Base-by-base conservation (phyloP, 495 filamentous ascomycete species). In the Ascobolus immersus region DNA sequence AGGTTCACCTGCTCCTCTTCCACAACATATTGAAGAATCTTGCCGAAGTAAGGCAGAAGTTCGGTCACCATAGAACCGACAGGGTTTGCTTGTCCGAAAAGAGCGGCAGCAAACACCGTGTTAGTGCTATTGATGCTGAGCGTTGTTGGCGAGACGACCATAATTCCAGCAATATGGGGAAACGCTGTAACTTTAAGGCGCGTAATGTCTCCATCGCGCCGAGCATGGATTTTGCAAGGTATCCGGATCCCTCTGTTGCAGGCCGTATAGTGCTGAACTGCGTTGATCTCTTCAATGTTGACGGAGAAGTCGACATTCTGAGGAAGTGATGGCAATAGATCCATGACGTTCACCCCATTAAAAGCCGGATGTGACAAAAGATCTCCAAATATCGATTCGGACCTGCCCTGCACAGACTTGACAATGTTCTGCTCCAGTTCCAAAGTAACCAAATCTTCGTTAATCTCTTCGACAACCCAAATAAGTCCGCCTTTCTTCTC, bases 381-480 rank as follows among this genome's bases (percentile, higher is more conserved):
- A 15, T 84, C 81, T 73, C 86, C 86, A 10, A 64, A 59, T 15
- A 71, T 61, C 28, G 61, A 65, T 11, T 62, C 57, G 11, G 92
- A 60, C 22, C 62, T 61, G 32, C 79, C 80, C 18, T 27, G 46
- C 17, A 44, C 38, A 4, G 8, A 29, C 17, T 36, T 17, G 17
- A 36, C 13, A n/a, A 18, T 32, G 17, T 31, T 31, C 11, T 28
- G 33, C 13, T 26, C 12, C 21, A 23, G 38, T 13, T 50, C 39
- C 6, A 96, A 43, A 35, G 62, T 61, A 18, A 76, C 80, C 22
- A 84, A 69, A 48, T 96, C 81, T 56, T 96, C 86, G 34, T 78
- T 78, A 34, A 96, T 93, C 52, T 96, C 86, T 53, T 96, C 86
- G 4, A 96, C 49, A 11, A 96, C 86, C 86, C 86, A 96, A 34